These are phyloP conservation scores for Solanum sejunctum DNA, from an alignment of 257 asterid species.

Conservation along the genomic window DNA sequence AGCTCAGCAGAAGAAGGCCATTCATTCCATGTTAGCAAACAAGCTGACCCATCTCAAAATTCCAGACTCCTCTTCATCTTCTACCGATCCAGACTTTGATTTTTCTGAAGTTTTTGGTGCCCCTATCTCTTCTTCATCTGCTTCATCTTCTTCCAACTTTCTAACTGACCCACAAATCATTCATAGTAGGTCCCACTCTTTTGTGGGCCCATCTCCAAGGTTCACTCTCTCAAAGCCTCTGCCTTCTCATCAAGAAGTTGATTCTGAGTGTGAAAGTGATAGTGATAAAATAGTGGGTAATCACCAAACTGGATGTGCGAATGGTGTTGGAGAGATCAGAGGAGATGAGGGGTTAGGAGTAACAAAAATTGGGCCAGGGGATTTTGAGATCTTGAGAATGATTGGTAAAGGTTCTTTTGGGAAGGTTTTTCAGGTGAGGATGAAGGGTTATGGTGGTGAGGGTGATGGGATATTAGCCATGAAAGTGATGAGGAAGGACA, in stretches of 20 bases:
- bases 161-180: slow-evolving; percentile 63
- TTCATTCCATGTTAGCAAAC: slow-evolving; percentile 48
- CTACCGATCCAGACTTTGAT: slow-evolving; percentile 51
- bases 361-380: slow-evolving; percentile 50
- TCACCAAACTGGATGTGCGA: neutral
- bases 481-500: slow-evolving; percentile 89
- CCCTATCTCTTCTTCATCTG: slow-evolving; percentile 27
- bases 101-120: slow-evolving; percentile 75
- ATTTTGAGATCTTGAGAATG: slow-evolving; percentile 80
- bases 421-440: slow-evolving; percentile 88
- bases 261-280: slow-evolving; percentile 40
- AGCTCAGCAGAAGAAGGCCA: slow-evolving; percentile 35
- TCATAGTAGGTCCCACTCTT: slow-evolving; percentile 74
- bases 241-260: slow-evolving; percentile 35
- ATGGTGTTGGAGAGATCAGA: slow-evolving; percentile 1
- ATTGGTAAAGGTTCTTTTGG: slow-evolving; percentile 92
- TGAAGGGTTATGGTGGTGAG: slow-evolving; percentile 20
- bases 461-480: slow-evolving; percentile 73
- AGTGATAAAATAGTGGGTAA: slow-evolving; percentile 1
- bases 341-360: neutral
- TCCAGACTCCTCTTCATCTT: slow-evolving; percentile 35
- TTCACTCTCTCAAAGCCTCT: slow-evolving; percentile 51
- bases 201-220: slow-evolving; percentile 87
- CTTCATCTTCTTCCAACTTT: slow-evolving; percentile 37
- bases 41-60: slow-evolving; percentile 58